Base-by-base conservation (phyloP, 73 alveolate genomes). In the Tetrahymena malaccensis region DNA sequence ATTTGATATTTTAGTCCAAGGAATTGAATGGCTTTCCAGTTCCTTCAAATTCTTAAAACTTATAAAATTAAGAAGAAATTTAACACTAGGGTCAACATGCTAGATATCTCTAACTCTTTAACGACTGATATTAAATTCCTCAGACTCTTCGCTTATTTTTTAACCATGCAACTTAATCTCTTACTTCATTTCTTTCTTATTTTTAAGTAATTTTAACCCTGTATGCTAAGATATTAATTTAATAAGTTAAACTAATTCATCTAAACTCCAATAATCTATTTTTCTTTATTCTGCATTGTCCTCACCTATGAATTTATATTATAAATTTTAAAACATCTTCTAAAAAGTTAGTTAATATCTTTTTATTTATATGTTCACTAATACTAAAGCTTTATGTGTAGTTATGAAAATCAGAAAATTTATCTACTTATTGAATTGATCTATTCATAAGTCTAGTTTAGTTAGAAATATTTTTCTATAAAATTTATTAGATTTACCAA, bases 1-100 rank as follows among this genome's bases (percentile, higher is more conserved):
- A 3, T 94, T 35, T 25, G 98, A 96, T 37, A 97, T 96, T 27
- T 57, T 93, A 33, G 94, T 96, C 99, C 99, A 97, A 27, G 98
- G 96, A 16, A 97, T 97, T 83, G 96, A 96, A 10, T 96, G 93
- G 27, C 94, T 95, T 37, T 95, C 96, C 35, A 96, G 34, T 16
- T 85, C 94, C 93, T 97, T 95, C 55, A 97, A 85, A 34, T 70
- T 50, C 85, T 95, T 85, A 58, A 95, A 93, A 84, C 94, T 96
- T 31, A 97, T 94, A 22, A 97, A 85, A 34, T 96, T 93, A 0
- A 98, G 93, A 43, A 94, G 50, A 56, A 95, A 96, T 85, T 94
- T 95, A 85, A 94, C 96, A 70, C 95, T 93, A 84, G 97, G 85
- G 13, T 97, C 97, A 93, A 96, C 98, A 84, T 96, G 94, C 94